These are phyloP conservation scores for Crithidia thermophila DNA, from an alignment of 208 protist genomes.

Conservation along the genomic window DNA sequence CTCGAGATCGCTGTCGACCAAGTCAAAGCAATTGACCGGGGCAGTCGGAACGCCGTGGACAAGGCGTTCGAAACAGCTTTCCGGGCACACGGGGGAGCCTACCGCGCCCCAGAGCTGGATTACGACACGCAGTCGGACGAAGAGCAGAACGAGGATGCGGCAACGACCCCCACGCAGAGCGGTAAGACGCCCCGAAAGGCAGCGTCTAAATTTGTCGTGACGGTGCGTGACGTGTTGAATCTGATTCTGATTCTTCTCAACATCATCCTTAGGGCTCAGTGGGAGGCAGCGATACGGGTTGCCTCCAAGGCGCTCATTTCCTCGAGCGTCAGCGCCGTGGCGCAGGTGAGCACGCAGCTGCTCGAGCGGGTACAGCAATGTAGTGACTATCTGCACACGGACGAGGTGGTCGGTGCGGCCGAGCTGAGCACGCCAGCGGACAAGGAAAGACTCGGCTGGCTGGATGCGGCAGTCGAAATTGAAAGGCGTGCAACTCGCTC, in stretches of 20 bases:
- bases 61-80: neutral
- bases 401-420: neutral
- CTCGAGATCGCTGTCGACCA: no score
- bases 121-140: neutral
- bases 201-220: neutral
- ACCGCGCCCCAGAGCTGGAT: neutral
- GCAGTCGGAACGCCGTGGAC: neutral
- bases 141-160: no score
- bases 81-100: neutral
- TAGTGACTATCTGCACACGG: neutral
- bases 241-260: no score
- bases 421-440: neutral
- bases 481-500: neutral
- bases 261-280: no score
- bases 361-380: neutral
- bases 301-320: no score
- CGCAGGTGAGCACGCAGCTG: neutral
- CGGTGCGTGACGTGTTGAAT: no score
- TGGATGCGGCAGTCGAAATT: neutral
- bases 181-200: no score
- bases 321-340: no score
- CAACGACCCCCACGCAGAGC: no score
- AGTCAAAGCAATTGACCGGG: no score
- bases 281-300: no score
- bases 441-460: neutral